Evolutionary conservation across 208 protist species (phyloP).

Genomic region (Wallacemonas sp.): DNA sequence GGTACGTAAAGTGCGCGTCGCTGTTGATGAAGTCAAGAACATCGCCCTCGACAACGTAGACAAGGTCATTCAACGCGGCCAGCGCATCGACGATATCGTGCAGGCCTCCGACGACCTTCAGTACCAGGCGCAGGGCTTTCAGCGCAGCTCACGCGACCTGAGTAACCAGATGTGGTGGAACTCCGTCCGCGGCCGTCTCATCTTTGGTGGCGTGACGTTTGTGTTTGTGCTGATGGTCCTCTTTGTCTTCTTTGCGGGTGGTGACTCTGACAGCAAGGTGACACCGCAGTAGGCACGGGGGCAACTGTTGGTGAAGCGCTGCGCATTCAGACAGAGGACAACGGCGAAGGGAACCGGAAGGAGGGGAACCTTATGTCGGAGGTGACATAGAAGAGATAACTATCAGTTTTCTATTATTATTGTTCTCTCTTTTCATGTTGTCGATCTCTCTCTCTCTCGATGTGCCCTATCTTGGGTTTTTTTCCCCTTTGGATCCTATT

Average conservation of each 20-base stretch:
- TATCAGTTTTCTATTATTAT: no score
- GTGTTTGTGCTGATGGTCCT: constrained; percentile 80
- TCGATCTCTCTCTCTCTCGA: no score
- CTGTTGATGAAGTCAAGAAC: constrained; percentile 83
- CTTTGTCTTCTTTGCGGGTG: constrained; percentile 71
- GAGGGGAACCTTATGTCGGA: no score
- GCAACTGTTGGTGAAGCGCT: no score
- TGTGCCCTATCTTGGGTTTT: no score
- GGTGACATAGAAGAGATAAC: no score
- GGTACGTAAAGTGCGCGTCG: constrained; percentile 67
- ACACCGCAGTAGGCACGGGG: constrained; percentile 8
- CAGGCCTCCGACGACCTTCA: constrained; percentile 86
- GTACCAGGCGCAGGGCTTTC: constrained; percentile 87
- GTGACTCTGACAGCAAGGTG: constrained; percentile 6
- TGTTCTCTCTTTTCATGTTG: no score
- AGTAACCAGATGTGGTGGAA: constrained; percentile 90
- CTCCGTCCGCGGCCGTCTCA: constrained; percentile 71
- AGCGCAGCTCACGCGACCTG: constrained; percentile 79
- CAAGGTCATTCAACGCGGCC: constrained; percentile 71
- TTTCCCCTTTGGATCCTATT: no score
- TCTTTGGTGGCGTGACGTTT: constrained; percentile 51
- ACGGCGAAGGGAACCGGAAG: no score
- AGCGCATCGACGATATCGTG: constrained; percentile 89
- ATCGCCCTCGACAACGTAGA: constrained; percentile 89
- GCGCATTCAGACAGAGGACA: no score